Conservation (phyloP, 768 basidiomycete species). For the Termitomyces sp. region DNA sequence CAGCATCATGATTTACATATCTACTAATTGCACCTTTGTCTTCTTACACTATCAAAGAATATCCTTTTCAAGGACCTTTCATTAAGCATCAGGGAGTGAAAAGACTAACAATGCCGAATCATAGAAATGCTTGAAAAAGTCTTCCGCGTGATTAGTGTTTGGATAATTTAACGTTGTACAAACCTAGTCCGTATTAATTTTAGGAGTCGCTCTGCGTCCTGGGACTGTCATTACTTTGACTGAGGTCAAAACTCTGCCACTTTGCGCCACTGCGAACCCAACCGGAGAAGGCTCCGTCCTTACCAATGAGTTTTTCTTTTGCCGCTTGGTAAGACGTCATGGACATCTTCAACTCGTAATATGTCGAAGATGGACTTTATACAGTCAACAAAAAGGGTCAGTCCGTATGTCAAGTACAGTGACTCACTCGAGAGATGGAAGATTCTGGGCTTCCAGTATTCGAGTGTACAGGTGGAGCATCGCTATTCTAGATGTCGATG, state of each 20-base stretch:
- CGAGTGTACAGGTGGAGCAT: constrained; percentile 41
- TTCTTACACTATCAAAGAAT: not conserved
- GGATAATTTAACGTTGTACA: not conserved
- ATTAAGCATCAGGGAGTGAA: not conserved
- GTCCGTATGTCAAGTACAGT: not conserved
- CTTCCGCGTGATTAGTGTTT: not conserved
- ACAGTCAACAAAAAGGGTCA: not conserved
- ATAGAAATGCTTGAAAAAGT: too few species aligned
- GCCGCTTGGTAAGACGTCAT: constrained; percentile 43
- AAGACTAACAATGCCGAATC: not conserved
- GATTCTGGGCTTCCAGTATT: constrained; percentile 11
- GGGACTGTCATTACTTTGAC: not conserved
- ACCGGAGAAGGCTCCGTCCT: constrained; percentile 45
- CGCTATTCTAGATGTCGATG: constrained; percentile 45
- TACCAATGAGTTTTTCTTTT: constrained; percentile 40
- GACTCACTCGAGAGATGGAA: constrained; percentile 13
- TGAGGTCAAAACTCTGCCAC: constrained; percentile 45
- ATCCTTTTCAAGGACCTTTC: not conserved
- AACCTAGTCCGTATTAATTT: not conserved
- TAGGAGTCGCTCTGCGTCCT: not conserved
- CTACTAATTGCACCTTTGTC: not conserved
- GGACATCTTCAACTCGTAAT: constrained; percentile 37
- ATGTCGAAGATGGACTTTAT: constrained; percentile 24
- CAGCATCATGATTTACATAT: not conserved
- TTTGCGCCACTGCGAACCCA: constrained; percentile 53